Conservation (phyloP, 768 basidiomycete genomes). For the Rhodocollybia butyracea region DNA sequence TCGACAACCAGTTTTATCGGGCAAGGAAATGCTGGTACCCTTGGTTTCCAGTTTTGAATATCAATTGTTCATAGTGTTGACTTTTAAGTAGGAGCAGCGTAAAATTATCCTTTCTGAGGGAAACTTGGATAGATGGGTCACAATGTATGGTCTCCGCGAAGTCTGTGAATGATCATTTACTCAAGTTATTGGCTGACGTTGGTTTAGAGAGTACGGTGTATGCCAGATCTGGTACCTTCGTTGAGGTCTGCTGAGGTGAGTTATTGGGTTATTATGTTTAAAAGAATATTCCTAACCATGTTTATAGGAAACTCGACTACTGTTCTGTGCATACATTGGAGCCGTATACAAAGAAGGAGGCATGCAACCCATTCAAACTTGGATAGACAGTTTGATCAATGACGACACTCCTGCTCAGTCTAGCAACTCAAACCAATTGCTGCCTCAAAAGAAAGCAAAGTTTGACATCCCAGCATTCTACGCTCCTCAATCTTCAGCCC, state of each 20-base stretch:
- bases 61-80: not conserved
- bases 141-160: slow-evolving; percentile 42
- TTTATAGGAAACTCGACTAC: slow-evolving; percentile 48
- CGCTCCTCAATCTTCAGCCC: slow-evolving; percentile 24
- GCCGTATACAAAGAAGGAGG: slow-evolving; percentile 59
- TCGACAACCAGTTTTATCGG: slow-evolving; percentile 47
- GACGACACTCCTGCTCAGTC: slow-evolving; percentile 12
- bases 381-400: slow-evolving; percentile 47
- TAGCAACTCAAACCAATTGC: slow-evolving; percentile 18
- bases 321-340: slow-evolving; percentile 69
- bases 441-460: slow-evolving; percentile 37
- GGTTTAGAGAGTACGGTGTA: slow-evolving; percentile 48
- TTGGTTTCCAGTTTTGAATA: slow-evolving; percentile 18
- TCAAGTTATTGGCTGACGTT: no score
- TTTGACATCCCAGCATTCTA: slow-evolving; percentile 29
- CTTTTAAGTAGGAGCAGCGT: slow-evolving; percentile 21
- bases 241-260: slow-evolving; percentile 43
- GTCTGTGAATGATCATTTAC: no score
- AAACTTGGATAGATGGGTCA: slow-evolving; percentile 47
- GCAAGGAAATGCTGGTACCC: slow-evolving; percentile 47
- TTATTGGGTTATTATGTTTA: slow-evolving; percentile 11
- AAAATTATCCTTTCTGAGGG: slow-evolving; percentile 35
- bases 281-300: slow-evolving; percentile 1
- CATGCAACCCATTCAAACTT: slow-evolving; percentile 45
- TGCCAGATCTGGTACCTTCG: slow-evolving; percentile 30